Percentiles rank a stretch among this genome's conserved stretches.
phyloP scores from a whole-genome alignment of 306 rosid genomes.

The Senna tora region DNA sequence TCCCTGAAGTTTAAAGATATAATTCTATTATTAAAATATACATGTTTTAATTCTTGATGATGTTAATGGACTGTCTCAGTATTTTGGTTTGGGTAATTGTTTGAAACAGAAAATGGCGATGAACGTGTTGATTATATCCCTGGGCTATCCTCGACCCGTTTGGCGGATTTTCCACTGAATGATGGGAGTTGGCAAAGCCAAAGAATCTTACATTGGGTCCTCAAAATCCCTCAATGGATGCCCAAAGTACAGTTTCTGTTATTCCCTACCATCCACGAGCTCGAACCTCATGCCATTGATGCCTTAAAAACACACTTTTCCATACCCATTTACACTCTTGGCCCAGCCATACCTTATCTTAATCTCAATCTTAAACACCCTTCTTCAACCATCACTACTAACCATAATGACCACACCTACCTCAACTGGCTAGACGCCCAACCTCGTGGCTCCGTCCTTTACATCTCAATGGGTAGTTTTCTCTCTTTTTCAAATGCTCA shows the following conservation, averaged over 20 bases:
- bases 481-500: slow-evolving; percentile 51
- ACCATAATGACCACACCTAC: slow-evolving; percentile 20
- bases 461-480: slow-evolving; percentile 59
- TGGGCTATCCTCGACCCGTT: slow-evolving; percentile 33
- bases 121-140: slow-evolving; percentile 48
- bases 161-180: slow-evolving; percentile 39
- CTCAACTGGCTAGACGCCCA: slow-evolving; percentile 51
- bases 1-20: no score
- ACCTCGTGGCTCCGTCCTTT: slow-evolving; percentile 53
- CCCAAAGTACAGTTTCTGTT: slow-evolving; percentile 47
- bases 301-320: slow-evolving; percentile 37
- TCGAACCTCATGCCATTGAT: slow-evolving; percentile 47
- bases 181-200: not conserved
- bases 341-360: slow-evolving; percentile 54
- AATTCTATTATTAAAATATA: no score
- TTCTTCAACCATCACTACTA: not conserved
- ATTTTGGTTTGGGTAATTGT: no score
- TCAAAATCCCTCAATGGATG: slow-evolving; percentile 35
- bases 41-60: no score
- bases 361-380: not conserved
- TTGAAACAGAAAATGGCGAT: slow-evolving; percentile 38
- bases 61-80: no score
- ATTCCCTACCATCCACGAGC: slow-evolving; percentile 47
- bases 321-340: slow-evolving; percentile 49
- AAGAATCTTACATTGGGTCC: slow-evolving; percentile 18